Conservation (phyloP, 2,329 filamentous ascomycete genomes). For the Fusarium torreyae region DNA sequence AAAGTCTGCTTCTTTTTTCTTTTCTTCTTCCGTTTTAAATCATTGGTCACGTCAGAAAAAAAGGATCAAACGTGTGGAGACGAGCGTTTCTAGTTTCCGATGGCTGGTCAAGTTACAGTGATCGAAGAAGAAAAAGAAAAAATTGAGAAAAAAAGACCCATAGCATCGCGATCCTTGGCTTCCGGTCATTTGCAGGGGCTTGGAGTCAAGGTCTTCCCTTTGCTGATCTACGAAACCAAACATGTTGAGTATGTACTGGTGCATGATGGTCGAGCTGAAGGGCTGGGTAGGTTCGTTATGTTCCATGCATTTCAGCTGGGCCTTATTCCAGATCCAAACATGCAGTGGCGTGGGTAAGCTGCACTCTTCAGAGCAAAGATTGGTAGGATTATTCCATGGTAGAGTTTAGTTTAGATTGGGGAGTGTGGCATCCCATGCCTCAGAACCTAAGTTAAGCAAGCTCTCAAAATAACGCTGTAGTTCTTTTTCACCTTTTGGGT, state of each 20-base stretch:
- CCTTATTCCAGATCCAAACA: slow-evolving; percentile 16
- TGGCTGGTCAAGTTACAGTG: slow-evolving; percentile 22
- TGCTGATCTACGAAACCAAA: neutral
- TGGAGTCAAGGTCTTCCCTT: neutral
- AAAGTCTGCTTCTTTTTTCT: slow-evolving; percentile 30
- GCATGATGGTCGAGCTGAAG: neutral
- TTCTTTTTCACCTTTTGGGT: slow-evolving; percentile 20
- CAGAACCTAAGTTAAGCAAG: neutral
- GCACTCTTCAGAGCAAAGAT: neutral
- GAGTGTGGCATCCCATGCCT: slow-evolving; percentile 21
- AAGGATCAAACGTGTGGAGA: slow-evolving; percentile 39
- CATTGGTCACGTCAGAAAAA: slow-evolving; percentile 32
- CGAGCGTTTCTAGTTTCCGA: slow-evolving; percentile 28
- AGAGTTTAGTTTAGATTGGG: slow-evolving; percentile 30
- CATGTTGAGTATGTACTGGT: neutral
- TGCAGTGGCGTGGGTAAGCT: slow-evolving; percentile 19
- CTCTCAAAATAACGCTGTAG: slow-evolving; percentile 9
- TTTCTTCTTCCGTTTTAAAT: slow-evolving; percentile 33
- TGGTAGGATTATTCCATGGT: slow-evolving; percentile 15
- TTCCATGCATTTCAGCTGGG: slow-evolving; percentile 22
- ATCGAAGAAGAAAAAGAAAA: slow-evolving; percentile 15
- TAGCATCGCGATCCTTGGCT: slow-evolving; percentile 19
- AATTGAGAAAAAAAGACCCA: slow-evolving; percentile 8
- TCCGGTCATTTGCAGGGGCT: slow-evolving; percentile 22
- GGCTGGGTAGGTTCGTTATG: neutral